Conservation (phyloP, 805 yeast genomes). For the Cyberlindnera misumaiensis region DNA sequence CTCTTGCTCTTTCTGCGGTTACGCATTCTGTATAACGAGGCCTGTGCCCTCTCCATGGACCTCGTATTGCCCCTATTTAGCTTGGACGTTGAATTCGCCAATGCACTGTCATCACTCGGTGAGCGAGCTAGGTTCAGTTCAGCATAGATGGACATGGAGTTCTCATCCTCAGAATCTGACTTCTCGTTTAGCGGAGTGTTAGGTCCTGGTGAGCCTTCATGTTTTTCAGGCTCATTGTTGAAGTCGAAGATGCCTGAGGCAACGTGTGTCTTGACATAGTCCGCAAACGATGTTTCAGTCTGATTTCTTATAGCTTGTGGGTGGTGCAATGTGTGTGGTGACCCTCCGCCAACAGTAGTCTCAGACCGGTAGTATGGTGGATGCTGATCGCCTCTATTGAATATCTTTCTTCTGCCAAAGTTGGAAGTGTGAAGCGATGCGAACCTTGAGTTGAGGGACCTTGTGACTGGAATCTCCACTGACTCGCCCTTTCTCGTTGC, state of each 20-base stretch:
- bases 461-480: slow-evolving; percentile 53
- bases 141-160: slow-evolving; percentile 60
- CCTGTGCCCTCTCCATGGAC: slow-evolving; percentile 58
- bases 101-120: slow-evolving; percentile 24
- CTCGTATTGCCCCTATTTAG: slow-evolving; percentile 34
- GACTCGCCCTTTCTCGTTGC: slow-evolving; percentile 76
- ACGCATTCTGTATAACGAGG: slow-evolving; percentile 54
- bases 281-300: slow-evolving; percentile 20
- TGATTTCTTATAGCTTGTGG: slow-evolving; percentile 3
- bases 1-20: slow-evolving; percentile 50
- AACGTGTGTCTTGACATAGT: slow-evolving; percentile 19
- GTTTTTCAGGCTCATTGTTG: slow-evolving; percentile 12
- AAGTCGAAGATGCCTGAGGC: slow-evolving; percentile 18
- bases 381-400: slow-evolving; percentile 12
- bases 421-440: slow-evolving; percentile 21
- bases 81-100: slow-evolving; percentile 25
- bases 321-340: not conserved
- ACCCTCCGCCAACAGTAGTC: slow-evolving; percentile 1
- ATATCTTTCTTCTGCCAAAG: slow-evolving; percentile 19
- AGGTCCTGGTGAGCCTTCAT: slow-evolving; percentile 2
- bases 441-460: slow-evolving; percentile 20
- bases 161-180: slow-evolving; percentile 48
- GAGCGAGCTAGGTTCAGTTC: slow-evolving; percentile 35
- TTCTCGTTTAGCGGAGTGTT: slow-evolving; percentile 2
- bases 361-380: slow-evolving; percentile 9